Evolutionary conservation across 2,329 filamentous ascomycete genomes (phyloP).

Genomic region (Mycogone perniciosa): DNA sequence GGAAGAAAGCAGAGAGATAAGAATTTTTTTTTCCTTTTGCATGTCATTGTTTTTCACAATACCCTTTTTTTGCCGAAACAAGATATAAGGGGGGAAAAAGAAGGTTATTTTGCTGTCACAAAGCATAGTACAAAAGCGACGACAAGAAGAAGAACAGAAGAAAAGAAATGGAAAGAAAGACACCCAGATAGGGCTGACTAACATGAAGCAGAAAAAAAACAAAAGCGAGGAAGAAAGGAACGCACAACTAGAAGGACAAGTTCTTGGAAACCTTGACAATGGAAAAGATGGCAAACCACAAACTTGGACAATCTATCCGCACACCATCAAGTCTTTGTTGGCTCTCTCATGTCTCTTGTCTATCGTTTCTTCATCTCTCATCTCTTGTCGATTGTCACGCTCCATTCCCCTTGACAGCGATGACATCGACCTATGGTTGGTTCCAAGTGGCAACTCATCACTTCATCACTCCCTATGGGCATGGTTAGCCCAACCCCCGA

Average conservation of each 20-base stretch:
- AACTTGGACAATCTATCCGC: too few species aligned
- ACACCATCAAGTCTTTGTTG: too few species aligned
- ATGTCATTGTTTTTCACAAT: too few species aligned
- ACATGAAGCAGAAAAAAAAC: neutral
- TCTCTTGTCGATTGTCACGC: neutral
- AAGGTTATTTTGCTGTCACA: too few species aligned
- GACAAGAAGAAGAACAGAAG: too few species aligned
- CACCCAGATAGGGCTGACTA: neutral
- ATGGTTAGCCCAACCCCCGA: too few species aligned
- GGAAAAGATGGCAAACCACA: neutral
- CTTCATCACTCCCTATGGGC: too few species aligned
- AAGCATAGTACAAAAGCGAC: too few species aligned
- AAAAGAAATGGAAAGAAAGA: neutral
- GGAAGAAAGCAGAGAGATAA: neutral
- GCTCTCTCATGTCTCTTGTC: neutral
- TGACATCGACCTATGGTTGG: too few species aligned
- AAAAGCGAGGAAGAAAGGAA: neutral
- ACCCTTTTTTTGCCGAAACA: too few species aligned
- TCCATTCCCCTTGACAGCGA: neutral
- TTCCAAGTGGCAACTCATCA: too few species aligned
- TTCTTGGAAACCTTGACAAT: neutral
- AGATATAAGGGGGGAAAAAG: neutral
- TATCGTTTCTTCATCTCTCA: neutral
- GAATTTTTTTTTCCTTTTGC: neutral
- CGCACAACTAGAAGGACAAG: neutral